Conservation (phyloP, 441 rosid genomes). For the Pelargonium cotyledonis region DNA sequence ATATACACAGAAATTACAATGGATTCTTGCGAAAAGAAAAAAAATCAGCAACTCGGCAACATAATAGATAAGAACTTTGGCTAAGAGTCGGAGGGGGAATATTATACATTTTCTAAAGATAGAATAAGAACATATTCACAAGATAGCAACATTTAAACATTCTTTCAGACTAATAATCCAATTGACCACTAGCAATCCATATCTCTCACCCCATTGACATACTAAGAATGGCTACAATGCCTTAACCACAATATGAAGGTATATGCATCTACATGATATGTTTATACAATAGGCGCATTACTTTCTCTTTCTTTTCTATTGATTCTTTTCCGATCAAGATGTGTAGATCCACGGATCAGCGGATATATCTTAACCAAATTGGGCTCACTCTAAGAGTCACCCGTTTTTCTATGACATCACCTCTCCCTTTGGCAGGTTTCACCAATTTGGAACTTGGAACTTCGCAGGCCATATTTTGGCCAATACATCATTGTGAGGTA, state of each 20-base stretch:
- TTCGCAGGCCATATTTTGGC: not conserved
- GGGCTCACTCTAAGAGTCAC: not conserved
- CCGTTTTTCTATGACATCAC: not conserved
- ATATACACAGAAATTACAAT: conserved; percentile 10
- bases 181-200: not conserved
- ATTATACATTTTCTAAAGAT: not conserved
- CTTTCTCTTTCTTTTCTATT: not conserved
- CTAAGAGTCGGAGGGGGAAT: not conserved
- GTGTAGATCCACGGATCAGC: not conserved
- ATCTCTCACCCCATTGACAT: not conserved
- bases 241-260: not conserved
- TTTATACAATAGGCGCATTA: not conserved
- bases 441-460: conserved; percentile 9
- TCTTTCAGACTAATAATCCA: not conserved
- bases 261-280: not conserved
- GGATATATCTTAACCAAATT: not conserved
- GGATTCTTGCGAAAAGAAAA: conserved; percentile 9
- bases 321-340: not conserved
- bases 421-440: not conserved
- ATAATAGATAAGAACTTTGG: conserved; percentile 9
- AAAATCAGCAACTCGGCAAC: not conserved
- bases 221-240: not conserved
- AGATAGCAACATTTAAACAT: conserved; percentile 5
- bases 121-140: conserved; percentile 7
- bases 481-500: not conserved